Percentiles rank a stretch among this genome's conserved stretches.
Evolutionary conservation across 192 early-diverging fungal genomes (phyloP).

Genomic region (Coemansia sp.): DNA sequence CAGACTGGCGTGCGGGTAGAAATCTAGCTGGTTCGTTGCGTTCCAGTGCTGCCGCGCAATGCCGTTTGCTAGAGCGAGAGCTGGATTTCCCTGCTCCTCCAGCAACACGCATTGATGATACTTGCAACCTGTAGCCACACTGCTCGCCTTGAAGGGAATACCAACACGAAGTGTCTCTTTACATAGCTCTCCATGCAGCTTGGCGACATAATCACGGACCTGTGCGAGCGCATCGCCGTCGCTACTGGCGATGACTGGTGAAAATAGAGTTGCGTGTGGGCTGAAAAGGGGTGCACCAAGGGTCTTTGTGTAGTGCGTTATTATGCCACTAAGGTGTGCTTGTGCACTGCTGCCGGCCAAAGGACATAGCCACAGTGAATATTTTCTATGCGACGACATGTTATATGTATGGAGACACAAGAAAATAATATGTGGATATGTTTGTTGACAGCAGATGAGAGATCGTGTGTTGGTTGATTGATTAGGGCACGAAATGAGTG

Average conservation of each 20-base stretch:
- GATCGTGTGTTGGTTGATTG: too few relatives aligned
- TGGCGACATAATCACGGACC: constrained; percentile 10
- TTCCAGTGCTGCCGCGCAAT: constrained; percentile 36
- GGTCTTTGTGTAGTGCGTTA: constrained; percentile 8
- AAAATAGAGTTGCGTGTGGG: constrained; percentile 40
- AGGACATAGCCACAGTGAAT: constrained; percentile 50
- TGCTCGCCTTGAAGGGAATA: constrained; percentile 15
- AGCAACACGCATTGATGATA: constrained; percentile 43
- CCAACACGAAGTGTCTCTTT: constrained; percentile 1
- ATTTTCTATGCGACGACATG: constrained; percentile 15
- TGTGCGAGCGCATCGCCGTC: constrained; percentile 18
- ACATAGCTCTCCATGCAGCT: constrained; percentile 12
- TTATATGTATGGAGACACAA: background rate
- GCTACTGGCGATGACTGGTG: constrained; percentile 23
- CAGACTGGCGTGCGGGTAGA: constrained; percentile 38
- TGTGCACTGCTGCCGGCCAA: constrained; percentile 5
- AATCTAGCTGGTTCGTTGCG: constrained; percentile 8
- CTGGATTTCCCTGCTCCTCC: background rate
- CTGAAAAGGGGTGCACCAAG: constrained; percentile 20
- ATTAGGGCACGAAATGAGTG: too few relatives aligned
- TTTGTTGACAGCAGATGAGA: background rate
- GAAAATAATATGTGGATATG: background rate
- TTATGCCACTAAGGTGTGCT: constrained; percentile 1
- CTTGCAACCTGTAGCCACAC: constrained; percentile 12
- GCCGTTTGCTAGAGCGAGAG: constrained; percentile 16